Percentiles rank a stretch among this genome's conserved stretches.
phyloP scores from a whole-genome alignment of 805 yeast genomes.

The Teunomyces barrocoloradensis region DNA sequence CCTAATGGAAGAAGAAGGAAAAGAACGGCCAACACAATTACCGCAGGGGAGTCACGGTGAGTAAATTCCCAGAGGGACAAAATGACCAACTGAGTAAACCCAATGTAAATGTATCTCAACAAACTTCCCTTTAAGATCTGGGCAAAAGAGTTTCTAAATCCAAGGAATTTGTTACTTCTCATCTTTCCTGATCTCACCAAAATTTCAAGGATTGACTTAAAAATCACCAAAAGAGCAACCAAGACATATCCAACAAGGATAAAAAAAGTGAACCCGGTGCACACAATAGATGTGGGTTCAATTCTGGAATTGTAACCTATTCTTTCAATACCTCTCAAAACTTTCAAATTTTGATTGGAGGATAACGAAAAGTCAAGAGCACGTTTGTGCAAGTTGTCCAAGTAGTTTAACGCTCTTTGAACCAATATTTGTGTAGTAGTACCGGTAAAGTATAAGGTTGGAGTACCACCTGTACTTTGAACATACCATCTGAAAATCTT shows the following conservation, averaged over 20 bases:
- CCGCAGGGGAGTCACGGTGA: constrained; percentile 80
- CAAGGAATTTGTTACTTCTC: constrained; percentile 44
- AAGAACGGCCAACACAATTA: constrained; percentile 74
- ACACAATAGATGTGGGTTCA: constrained; percentile 80
- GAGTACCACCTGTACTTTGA: constrained; percentile 86
- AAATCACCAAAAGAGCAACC: constrained; percentile 54
- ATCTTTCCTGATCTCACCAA: constrained; percentile 49
- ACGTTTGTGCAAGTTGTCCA: constrained; percentile 28
- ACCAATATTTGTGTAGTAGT: constrained; percentile 66
- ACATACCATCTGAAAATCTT: constrained; percentile 79
- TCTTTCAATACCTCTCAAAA: constrained; percentile 84
- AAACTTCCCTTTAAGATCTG: constrained; percentile 72
- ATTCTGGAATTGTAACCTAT: constrained; percentile 73
- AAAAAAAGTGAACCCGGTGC: constrained; percentile 86
- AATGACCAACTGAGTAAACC: constrained; percentile 76
- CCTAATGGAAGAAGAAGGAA: constrained; percentile 61
- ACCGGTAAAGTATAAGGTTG: constrained; percentile 62
- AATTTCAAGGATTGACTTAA: constrained; percentile 52
- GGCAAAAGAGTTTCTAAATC: constrained; percentile 56
- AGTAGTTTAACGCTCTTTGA: constrained; percentile 55
- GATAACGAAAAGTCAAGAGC: constrained; percentile 36
- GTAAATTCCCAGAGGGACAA: constrained; percentile 88
- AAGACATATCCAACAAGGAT: constrained; percentile 72
- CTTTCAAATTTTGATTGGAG: constrained; percentile 56
- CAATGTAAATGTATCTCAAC: constrained; percentile 76